Base-by-base conservation (phyloP, 2,329 filamentous ascomycete species). In the Trichothecium sympodiale region DNA sequence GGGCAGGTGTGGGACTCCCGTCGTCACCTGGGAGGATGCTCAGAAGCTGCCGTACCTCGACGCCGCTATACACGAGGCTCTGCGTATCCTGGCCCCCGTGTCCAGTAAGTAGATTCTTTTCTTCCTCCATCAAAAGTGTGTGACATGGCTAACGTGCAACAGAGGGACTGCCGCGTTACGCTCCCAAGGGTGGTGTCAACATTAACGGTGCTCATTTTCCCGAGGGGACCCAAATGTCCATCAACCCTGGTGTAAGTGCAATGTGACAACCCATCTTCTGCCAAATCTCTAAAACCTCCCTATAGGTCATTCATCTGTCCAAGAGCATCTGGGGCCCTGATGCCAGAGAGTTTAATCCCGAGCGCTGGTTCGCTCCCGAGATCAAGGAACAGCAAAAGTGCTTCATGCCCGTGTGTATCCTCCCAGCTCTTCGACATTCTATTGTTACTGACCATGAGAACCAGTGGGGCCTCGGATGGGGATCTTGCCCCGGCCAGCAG, bases 291-390 rank as follows among this genome's bases (percentile, higher is more conserved):
- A 10, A 25, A 6, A 6, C 20, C 6, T 6, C 10, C 6, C 20
- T 10, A 13, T 45, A 46, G 47, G 46, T 50, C 5, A 47, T 56
- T 2, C 50, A 57, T 17, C 37, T 41, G 15, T 51, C 47, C 6
- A 48, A 38, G 17, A 55, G 53, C 31, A 51, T 61, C 30, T 62
- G 58, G 59, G 58, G 58, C 5, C 35, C 44, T 0, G 58, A 62
- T 32, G 58, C 55, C 4, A 44, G 50, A 10, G 40, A 43, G n/a
- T 46, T 41, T 29, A 41, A 43, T n/a, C 44, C 44, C 2, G 38
- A 44, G 13, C 36, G 44, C 5, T 46, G 44, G 41, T 4, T 45
- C 8, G 5, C 13, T 2, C 36, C 31, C 2, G 37, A 43, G 16
- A 14, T 31, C 2, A 17, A 32, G 1, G 14, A n/a, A 1, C 33